Conservation (phyloP, 2,329 filamentous ascomycete genomes). For the Boeremia exigua region DNA sequence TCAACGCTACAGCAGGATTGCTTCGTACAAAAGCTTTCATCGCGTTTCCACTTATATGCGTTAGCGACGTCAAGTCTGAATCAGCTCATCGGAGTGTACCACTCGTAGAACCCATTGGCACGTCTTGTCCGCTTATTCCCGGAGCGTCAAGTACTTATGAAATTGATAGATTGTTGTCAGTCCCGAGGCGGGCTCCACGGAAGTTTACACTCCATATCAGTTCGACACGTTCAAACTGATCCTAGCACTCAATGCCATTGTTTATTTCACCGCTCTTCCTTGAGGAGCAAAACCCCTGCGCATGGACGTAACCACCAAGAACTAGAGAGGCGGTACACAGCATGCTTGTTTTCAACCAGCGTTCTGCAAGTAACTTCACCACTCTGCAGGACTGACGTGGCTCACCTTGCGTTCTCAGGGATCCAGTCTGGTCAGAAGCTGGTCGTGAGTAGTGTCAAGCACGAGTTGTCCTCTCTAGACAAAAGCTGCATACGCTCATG, state of each 20-base stretch:
- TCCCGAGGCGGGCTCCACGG: not conserved
- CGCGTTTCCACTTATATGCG: conserved; percentile 30
- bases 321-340: not conserved
- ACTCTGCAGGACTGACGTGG: not conserved
- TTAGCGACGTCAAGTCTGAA: conserved; percentile 4
- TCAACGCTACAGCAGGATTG: conserved; percentile 35
- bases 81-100: not conserved
- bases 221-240: not conserved
- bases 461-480: not conserved
- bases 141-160: not conserved
- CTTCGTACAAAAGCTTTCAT: conserved; percentile 38
- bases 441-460: not conserved
- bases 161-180: not conserved
- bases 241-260: not conserved
- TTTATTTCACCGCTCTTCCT: not conserved
- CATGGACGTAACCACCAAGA: not conserved
- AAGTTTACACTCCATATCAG: not conserved
- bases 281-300: not conserved
- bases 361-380: not conserved
- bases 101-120: conserved; percentile 34
- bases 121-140: conserved; percentile 20
- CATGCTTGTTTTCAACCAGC: not conserved
- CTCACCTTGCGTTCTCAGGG: not conserved
- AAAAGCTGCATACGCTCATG: not conserved
- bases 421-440: too few species aligned